phyloP scores from a whole-genome alignment of 2,329 filamentous ascomycete genomes.

The Leptosphaerulina australis region DNA sequence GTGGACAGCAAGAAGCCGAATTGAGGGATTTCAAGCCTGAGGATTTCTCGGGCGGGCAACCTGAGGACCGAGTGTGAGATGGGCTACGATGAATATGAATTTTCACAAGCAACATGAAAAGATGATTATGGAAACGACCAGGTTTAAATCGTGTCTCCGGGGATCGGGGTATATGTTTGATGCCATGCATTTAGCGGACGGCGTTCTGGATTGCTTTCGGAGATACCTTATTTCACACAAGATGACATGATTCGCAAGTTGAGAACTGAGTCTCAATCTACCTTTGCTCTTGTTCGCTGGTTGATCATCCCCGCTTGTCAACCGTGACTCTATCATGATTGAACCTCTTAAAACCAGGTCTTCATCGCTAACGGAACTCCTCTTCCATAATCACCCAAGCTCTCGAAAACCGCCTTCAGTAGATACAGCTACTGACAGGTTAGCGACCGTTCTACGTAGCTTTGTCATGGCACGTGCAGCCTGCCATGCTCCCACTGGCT shows the following conservation, averaged over 20 bases:
- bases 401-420: no score
- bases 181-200: conserved; percentile 18
- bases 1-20: conserved; percentile 14
- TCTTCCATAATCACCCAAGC: no score
- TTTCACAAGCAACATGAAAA: background rate
- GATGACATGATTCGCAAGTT: no score
- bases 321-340: background rate
- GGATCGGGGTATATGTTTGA: background rate
- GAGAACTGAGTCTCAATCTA: background rate
- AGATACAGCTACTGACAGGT: no score
- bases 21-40: conserved; percentile 32
- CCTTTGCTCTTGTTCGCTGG: no score
- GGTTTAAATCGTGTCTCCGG: background rate
- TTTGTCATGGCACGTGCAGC: no score
- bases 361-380: no score
- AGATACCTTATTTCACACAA: background rate
- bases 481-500: no score
- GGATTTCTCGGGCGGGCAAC: conserved; percentile 27
- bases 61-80: conserved; percentile 4
- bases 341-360: no score
- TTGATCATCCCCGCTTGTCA: background rate
- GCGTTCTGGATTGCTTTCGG: conserved; percentile 2
- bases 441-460: no score
- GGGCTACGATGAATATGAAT: background rate
- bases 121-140: background rate